phyloP scores from a whole-genome alignment of 2,329 filamentous ascomycete genomes.

The Calonectria montana region DNA sequence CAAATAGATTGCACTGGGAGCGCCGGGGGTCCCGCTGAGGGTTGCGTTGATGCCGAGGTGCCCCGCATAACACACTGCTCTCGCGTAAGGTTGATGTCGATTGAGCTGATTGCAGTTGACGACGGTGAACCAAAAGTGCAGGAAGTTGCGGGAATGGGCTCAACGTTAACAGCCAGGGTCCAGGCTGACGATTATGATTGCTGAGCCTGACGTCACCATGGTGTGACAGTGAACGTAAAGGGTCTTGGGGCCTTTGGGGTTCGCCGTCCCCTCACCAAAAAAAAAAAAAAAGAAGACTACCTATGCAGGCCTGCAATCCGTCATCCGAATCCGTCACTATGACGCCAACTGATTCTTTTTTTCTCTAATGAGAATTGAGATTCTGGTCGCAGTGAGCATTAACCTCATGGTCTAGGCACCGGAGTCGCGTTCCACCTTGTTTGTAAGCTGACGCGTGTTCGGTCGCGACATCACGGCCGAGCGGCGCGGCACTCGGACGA shows the following conservation, averaged over 20 bases:
- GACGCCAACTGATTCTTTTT: constrained; percentile 28
- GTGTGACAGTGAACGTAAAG: constrained; percentile 31
- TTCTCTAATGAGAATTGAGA: constrained; percentile 42
- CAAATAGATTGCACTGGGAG: constrained; percentile 1
- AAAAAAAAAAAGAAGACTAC: neutral
- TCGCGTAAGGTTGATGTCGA: neutral
- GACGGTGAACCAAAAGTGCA: neutral
- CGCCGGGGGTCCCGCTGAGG: constrained; percentile 5
- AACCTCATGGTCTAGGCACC: constrained; percentile 44
- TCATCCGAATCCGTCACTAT: constrained; percentile 42
- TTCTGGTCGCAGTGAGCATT: constrained; percentile 41
- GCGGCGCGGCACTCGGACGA: neutral
- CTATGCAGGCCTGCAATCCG: constrained; percentile 23
- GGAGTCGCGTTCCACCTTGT: constrained; percentile 29
- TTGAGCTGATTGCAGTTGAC: neutral
- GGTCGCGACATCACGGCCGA: constrained; percentile 12
- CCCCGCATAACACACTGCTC: constrained; percentile 31
- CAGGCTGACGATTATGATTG: constrained; percentile 26
- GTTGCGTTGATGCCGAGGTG: constrained; percentile 24
- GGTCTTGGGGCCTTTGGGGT: constrained; percentile 32
- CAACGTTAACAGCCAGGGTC: constrained; percentile 13
- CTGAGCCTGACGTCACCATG: constrained; percentile 44
- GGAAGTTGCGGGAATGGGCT: neutral
- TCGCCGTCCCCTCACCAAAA: constrained; percentile 16
- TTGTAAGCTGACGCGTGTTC: constrained; percentile 20